phyloP scores from a whole-genome alignment of 2,329 filamentous ascomycete genomes.

The Cladosporium sp. region DNA sequence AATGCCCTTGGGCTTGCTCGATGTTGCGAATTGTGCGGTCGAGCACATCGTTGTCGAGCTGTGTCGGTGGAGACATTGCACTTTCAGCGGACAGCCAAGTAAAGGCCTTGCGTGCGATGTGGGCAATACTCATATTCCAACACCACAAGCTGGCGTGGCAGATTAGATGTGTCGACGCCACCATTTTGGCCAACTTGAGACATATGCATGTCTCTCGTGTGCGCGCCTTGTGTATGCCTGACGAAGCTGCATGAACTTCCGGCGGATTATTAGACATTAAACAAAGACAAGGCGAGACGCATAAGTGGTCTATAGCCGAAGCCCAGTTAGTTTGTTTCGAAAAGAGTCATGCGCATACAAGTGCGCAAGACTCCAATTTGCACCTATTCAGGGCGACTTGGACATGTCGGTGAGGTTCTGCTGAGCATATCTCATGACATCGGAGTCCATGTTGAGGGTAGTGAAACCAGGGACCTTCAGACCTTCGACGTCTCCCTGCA shows the following conservation, averaged over 20 bases:
- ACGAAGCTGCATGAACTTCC: neutral
- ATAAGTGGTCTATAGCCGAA: constrained; percentile 1
- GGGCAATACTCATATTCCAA: neutral
- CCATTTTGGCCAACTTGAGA: neutral
- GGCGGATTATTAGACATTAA: constrained; percentile 14
- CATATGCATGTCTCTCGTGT: constrained; percentile 12
- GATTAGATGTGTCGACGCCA: neutral
- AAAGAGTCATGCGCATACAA: neutral
- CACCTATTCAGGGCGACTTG: constrained; percentile 10
- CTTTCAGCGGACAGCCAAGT: neutral
- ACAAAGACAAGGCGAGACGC: constrained; percentile 15
- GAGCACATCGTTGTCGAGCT: neutral
- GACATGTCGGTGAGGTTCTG: constrained; percentile 24
- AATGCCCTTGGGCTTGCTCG: neutral
- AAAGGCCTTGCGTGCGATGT: neutral
- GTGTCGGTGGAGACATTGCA: neutral
- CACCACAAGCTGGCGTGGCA: neutral
- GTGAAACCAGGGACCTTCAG: constrained; percentile 37
- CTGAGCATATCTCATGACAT: constrained; percentile 35
- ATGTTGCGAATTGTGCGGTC: constrained; percentile 14
- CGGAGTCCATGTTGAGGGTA: constrained; percentile 34
- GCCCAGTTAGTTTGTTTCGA: constrained; percentile 8
- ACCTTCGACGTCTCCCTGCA: constrained; percentile 39
- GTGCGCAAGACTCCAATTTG: neutral
- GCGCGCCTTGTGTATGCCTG: constrained; percentile 12